Base-by-base conservation (phyloP, 805 yeast genomes). In the Metschnikowia sp. region DNA sequence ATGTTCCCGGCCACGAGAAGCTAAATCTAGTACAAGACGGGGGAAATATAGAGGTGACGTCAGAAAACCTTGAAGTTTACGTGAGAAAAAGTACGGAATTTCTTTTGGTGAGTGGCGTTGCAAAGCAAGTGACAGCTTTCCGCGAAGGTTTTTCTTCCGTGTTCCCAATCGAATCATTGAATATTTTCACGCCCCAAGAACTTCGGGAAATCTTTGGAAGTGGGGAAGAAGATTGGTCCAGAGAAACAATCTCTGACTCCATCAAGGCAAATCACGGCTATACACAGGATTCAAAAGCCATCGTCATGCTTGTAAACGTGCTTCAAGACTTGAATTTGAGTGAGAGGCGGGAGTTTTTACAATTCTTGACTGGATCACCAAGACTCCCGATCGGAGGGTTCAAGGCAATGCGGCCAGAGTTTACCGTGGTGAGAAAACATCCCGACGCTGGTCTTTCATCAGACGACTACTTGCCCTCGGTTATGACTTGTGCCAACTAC, bases 401-500 rank as follows among this genome's bases (percentile, higher is more conserved):
- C 70, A 85, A 84, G 56, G 78, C 86, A 0, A 70, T 92, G 46
- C 76, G 78, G 39, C 99, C 99, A 0, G 84, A 78, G 44, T 76
- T 92, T 40, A 92, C 98, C 0, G 90, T 94, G 32, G 98, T 94
- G 2, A 69, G 88, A 51, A 90, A 88, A 61, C 83, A 78, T 48
- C 77, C 84, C n/a, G 98, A 92, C 44, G 82, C 78, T 40, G 85
- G 83, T 0, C 62, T 79, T 26, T 65, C 69, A 10, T 77, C 87
- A 5, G 96, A 92, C 64, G 89, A 83, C 51, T 90, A 85, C 60
- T 72, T 94, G 47, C 98, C 99, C 2, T 88, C 96, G 67, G 99
- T 94, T 3, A 92, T 92, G 99, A 92, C 99, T 0, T 92, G 99
- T 72, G 97, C 96, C 3, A 92, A 92, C 62, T 94, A 92, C 61